Conservation (phyloP, 129 eudicot species). For the Heracleum sosnowskyi region DNA sequence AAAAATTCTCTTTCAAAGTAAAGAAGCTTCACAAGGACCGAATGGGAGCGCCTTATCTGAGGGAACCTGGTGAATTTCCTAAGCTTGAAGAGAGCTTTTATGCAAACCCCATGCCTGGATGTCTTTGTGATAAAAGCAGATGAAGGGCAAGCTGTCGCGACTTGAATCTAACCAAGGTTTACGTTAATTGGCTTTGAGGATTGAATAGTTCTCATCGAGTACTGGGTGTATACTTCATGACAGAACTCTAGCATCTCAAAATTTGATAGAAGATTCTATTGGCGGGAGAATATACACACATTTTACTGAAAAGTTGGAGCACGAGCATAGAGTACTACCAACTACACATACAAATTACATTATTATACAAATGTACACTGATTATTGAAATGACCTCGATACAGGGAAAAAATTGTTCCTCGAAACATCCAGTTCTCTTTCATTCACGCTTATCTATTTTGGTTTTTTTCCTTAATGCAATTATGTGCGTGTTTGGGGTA, state of each 20-base stretch:
- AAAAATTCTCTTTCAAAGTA: constrained; percentile 64
- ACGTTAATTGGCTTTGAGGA: not conserved
- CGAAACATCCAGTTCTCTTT: not conserved
- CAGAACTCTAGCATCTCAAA: not conserved
- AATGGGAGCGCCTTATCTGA: constrained; percentile 67
- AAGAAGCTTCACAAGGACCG: constrained; percentile 72
- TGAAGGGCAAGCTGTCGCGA: constrained; percentile 17
- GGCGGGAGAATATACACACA: not conserved
- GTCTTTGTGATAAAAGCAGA: constrained; percentile 56
- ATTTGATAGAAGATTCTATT: not conserved
- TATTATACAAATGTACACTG: not conserved
- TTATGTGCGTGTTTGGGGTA: no score
- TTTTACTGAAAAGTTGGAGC: not conserved
- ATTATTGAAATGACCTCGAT: not conserved
- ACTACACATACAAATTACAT: not conserved
- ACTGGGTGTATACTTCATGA: not conserved
- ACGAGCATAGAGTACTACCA: not conserved
- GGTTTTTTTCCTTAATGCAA: not conserved
- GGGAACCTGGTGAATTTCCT: constrained; percentile 92
- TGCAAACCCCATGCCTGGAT: constrained; percentile 94
- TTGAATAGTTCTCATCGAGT: not conserved
- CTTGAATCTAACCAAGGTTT: not conserved
- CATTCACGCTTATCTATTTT: not conserved
- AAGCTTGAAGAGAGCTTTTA: constrained; percentile 96
- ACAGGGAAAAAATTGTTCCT: not conserved